Evolutionary conservation across 1,139 yeast species (phyloP).

Genomic region (Geotrichum carabidarum): DNA sequence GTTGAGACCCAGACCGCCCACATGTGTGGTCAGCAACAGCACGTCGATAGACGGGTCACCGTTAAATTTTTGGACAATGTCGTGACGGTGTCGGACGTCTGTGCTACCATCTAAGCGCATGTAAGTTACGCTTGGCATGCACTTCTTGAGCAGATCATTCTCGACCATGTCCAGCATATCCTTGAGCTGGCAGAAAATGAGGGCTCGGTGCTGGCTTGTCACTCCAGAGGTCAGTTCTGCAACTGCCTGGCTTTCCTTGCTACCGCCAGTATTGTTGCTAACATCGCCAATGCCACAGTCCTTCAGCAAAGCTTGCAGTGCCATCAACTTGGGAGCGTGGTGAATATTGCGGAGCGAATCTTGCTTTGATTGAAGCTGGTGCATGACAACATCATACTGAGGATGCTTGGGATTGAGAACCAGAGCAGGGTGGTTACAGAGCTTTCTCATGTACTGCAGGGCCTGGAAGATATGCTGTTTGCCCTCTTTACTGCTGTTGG

Average conservation of each 20-base stretch:
- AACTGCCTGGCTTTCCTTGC: slow-evolving; percentile 30
- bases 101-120: slow-evolving; percentile 94
- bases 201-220: slow-evolving; percentile 91
- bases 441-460: slow-evolving; percentile 91
- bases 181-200: slow-evolving; percentile 91
- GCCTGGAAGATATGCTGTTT: slow-evolving; percentile 97
- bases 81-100: slow-evolving; percentile 88
- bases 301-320: slow-evolving; percentile 69
- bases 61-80: slow-evolving; percentile 85
- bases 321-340: slow-evolving; percentile 86
- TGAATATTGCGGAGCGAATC: slow-evolving; percentile 64
- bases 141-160: slow-evolving; percentile 72
- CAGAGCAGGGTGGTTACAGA: slow-evolving; percentile 94
- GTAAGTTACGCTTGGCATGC: slow-evolving; percentile 87
- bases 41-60: slow-evolving; percentile 97
- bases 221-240: slow-evolving; percentile 58
- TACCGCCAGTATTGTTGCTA: slow-evolving; percentile 25
- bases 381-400: slow-evolving; percentile 60
- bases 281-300: slow-evolving; percentile 89
- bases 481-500: slow-evolving; percentile 44
- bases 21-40: slow-evolving; percentile 85
- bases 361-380: slow-evolving; percentile 54
- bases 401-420: slow-evolving; percentile 87
- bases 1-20: slow-evolving; percentile 95
- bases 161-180: slow-evolving; percentile 98